phyloP scores from a whole-genome alignment of 2,329 filamentous ascomycete genomes.

The Fusarium camptoceras region DNA sequence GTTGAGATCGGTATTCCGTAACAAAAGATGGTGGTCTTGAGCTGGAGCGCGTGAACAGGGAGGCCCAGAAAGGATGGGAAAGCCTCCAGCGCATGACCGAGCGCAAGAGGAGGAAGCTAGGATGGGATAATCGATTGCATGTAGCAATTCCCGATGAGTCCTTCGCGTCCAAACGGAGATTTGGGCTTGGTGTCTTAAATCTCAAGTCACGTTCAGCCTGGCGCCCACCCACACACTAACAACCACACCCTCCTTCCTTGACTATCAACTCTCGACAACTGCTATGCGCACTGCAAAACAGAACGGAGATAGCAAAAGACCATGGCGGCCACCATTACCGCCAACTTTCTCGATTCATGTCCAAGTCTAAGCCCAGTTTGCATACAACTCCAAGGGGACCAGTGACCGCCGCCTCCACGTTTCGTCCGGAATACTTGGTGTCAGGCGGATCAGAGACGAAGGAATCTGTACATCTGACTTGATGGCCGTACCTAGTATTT shows the following conservation, averaged over 20 bases:
- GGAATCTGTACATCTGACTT: constrained; percentile 45
- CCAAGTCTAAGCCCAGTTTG: constrained; percentile 31
- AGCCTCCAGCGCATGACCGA: constrained; percentile 40
- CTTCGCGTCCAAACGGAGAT: constrained; percentile 40
- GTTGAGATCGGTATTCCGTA: constrained; percentile 25
- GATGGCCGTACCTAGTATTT: constrained; percentile 40
- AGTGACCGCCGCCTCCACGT: constrained; percentile 37
- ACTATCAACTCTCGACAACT: constrained; percentile 23
- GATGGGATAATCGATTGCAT: constrained; percentile 43
- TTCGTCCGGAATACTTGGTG: constrained; percentile 36
- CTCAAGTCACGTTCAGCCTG: constrained; percentile 53
- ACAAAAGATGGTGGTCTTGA: constrained; percentile 36
- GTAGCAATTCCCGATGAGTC: constrained; percentile 46
- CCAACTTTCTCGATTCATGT: constrained; percentile 33
- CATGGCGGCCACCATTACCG: constrained; percentile 29
- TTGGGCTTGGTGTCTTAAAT: constrained; percentile 53
- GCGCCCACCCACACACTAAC: constrained; percentile 41
- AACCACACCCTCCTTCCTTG: constrained; percentile 34
- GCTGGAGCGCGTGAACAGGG: constrained; percentile 42
- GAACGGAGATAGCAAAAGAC: constrained; percentile 32
- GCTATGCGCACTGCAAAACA: constrained; percentile 1
- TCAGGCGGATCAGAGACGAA: constrained; percentile 43
- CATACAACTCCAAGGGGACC: constrained; percentile 18
- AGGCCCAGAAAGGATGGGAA: constrained; percentile 33
- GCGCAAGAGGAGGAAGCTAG: constrained; percentile 29